These are phyloP conservation scores for Cutaneotrichosporon cyanovorans DNA, from an alignment of 1,284 basidiomycete species.

Conservation along the genomic window DNA sequence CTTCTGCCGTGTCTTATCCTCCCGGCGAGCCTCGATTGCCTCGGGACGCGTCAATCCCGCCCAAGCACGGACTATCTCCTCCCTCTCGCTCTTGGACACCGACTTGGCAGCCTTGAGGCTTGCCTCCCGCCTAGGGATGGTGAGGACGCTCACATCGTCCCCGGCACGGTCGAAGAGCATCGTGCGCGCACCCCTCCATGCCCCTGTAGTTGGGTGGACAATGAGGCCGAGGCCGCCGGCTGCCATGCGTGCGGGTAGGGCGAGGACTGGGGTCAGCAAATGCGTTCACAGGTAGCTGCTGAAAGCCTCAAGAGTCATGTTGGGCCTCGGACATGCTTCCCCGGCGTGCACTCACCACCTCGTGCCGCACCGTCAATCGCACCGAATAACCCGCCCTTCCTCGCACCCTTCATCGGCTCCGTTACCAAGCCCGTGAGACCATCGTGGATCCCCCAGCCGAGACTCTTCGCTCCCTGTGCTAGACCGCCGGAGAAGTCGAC, in stretches of 20 bases:
- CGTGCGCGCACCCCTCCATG: constrained; percentile 8
- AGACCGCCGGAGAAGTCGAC: constrained; percentile 49
- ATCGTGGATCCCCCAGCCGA: constrained; percentile 50
- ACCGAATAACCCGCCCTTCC: constrained; percentile 44
- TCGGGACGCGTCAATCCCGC: neutral
- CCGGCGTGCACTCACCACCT: constrained; percentile 28
- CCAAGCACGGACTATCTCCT: constrained; percentile 5
- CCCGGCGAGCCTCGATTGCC: neutral
- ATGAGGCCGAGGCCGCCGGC: constrained; percentile 28
- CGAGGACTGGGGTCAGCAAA: constrained; percentile 34
- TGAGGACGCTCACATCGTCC: constrained; percentile 1
- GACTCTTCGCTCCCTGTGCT: constrained; percentile 47
- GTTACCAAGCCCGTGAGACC: constrained; percentile 54
- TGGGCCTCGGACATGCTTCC: too few species aligned
- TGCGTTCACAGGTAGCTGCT: neutral
- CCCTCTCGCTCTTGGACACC: neutral
- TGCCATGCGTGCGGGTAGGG: constrained; percentile 49
- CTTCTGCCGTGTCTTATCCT: neutral
- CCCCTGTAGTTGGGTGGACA: constrained; percentile 12
- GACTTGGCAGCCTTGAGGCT: constrained; percentile 1
- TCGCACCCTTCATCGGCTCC: constrained; percentile 50
- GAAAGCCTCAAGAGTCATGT: too few species aligned
- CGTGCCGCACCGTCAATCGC: constrained; percentile 3
- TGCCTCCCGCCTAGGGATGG: neutral
- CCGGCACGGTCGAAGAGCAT: constrained; percentile 1